Evolutionary conservation across 306 rosid species (phyloP), one percentile per base, ranked within the genome.

Genomic region (Vicia villosa): DNA sequence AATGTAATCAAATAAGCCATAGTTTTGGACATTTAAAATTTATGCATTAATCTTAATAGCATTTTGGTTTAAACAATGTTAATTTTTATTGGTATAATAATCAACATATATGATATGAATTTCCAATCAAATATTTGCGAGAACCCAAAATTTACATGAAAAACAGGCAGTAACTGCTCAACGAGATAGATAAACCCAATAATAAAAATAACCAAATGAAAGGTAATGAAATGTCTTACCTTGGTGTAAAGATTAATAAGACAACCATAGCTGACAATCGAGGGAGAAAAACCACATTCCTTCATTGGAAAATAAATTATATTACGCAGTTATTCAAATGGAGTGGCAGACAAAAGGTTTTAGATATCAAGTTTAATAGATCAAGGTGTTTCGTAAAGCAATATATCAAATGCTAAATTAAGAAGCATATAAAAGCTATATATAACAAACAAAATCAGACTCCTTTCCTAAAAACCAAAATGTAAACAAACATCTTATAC

Each of bases 201-300:
- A 68, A 70, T 55, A 46, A 5, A 49, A 16, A 49, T 21, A 22
- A 24, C n/a, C 56, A 67, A 72, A 55, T 32, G 65, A 79, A 79
- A 57, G 17, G 63, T 47, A 54, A 17, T 55, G 37, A 38, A 71
- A 55, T 32, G 58, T 6, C 66, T 55, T 83, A 94, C 98, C 97
- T 94, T 94, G 47, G 86, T 73, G 70, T 86, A 94, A 79, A 82
- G 96, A 80, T 94, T 94, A 80, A 90, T 84, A 63, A 94, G 86
- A 84, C 98, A 94, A 40, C 98, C 97, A 83, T 90, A 94, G 76
- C 81, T 94, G 83, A 94, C 72, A 83, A 90, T 80, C 8, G 97
- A 86, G 72, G 98, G 98, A 52, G 93, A 81, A 81, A 94, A 84
- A 69, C 98, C 97, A 75, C 97, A 94, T 88, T 94, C 97, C 98